Evolutionary conservation across 305 asterid species (phyloP), one percentile per base, ranked within the genome.

Genomic region (Fraxinus floribunda): DNA sequence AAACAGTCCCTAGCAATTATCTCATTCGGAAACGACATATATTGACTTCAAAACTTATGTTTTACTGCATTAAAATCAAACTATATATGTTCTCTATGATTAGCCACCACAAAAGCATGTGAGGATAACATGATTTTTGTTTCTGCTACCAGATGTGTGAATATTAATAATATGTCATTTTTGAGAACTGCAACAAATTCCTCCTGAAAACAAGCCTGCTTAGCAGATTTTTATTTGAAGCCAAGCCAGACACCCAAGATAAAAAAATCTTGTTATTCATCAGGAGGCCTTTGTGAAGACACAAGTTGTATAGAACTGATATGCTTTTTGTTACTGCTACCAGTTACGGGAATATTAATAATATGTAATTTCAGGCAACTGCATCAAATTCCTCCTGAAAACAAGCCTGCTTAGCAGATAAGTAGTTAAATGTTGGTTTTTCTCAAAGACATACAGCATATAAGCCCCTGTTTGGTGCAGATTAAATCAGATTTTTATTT

Each of bases 91-190:
- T 60, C 30, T 60, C 70, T 7, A 7, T 20, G 70, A 20, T 60
- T 60, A 60, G 70, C 70, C 70, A 8, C 13, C 5, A 18, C 29
- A 20, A 60, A 60, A 4, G 32, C 72, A 15, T 64, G 73, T 3
- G 34, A 64, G 29, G 9, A 78, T 34, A 55, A 60, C 73, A 34
- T 78, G 74, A 52, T 78, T 78, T 32, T 10, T 78, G n/a, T 55
- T 52, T 8, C 35, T 26, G 46, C 73, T 9, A 64, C 73, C 73
- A 9, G 35, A 9, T 3, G 73, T 22, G 73, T 10, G 73, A 26
- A 24, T 64, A 26, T 64, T 22, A 26, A 64, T 64, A 64, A 64
- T 64, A 64, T 10, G 73, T 24, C 26, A 64, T 55, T 52, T 32
- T n/a, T 26, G 46, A 55, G 35, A 30, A 49, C 15, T 3, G 41